Evolutionary conservation across 1,284 basidiomycete genomes (phyloP), one percentile per base, ranked within the genome.

Genomic region (Kalmanozyma brasiliensis): DNA sequence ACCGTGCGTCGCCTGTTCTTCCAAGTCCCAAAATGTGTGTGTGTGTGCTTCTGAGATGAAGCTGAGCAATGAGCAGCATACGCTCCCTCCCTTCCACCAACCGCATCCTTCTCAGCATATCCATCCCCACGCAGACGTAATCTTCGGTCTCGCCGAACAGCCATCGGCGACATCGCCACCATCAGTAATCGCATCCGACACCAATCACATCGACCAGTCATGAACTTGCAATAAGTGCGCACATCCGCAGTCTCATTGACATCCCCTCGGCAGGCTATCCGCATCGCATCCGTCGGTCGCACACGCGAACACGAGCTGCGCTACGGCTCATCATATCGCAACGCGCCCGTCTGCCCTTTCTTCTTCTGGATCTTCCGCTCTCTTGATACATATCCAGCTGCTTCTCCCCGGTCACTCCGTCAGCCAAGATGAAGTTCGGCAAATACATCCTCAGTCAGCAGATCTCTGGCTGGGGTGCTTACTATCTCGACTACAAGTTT

Each of bases 401-500:
- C 20, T 23, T n/a, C 13, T n/a, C n/a, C n/a, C 17, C 19, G 24
- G 14, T 23, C 51, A 5, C 11, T 42, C 41, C 22, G 7, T 13
- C 7, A 4, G 17, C 26, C 60, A 64, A 40, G 8, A 70, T 70
- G 67, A 70, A 98, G 94, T 99, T 99, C 83, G 96, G 96, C 77
- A 99, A 99, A 85, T 91, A 94, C 76, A 94, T 99, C 74, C 93
- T 95, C 84, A 90, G 91, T 32, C 91, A 95, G 83, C 94, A 97
- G 85, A 90, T 98, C 56, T 94, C 96, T 49, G 94, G 94, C 85
- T 99, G 96, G 96, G 92, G 92, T 20, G 84, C 87, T 26, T 94
- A 93, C 85, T 98, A 98, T 84, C 88, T 98, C 73, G 96, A 98
- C 85, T 99, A 99, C 87, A 99, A 98, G 86, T 91, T 91, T 75